These are phyloP conservation scores for Scutellaria baicalensis DNA, from an alignment of 257 asterid genomes.

Conservation along the genomic window DNA sequence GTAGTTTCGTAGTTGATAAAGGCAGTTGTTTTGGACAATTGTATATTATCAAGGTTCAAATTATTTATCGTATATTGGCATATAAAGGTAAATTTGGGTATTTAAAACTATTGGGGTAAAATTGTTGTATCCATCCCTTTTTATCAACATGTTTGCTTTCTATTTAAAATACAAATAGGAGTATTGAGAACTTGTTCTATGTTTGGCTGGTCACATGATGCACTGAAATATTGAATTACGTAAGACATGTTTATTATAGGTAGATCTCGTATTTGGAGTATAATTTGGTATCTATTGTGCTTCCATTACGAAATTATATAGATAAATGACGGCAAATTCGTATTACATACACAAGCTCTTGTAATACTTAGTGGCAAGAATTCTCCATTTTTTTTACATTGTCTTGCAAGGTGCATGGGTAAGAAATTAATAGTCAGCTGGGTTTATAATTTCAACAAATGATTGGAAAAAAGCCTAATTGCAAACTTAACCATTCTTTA, in stretches of 20 bases:
- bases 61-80: no score
- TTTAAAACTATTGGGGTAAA: no score
- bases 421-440: neutral
- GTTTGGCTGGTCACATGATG: neutral
- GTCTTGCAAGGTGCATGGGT: neutral
- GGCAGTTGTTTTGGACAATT: no score
- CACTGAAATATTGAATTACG: neutral
- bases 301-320: neutral
- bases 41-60: no score
- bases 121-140: neutral
- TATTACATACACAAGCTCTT: neutral
- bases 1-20: no score
- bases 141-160: neutral
- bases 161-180: neutral
- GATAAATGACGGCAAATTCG: neutral
- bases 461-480: no score
- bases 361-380: neutral
- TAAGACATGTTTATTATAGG: neutral
- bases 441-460: neutral
- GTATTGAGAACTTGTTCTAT: neutral
- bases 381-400: neutral
- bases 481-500: no score
- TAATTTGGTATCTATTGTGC: neutral
- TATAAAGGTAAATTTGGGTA: no score
- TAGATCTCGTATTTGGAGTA: neutral